These are phyloP conservation scores for Phylloporus sp. DNA, from an alignment of 768 basidiomycete genomes.

Conservation along the genomic window DNA sequence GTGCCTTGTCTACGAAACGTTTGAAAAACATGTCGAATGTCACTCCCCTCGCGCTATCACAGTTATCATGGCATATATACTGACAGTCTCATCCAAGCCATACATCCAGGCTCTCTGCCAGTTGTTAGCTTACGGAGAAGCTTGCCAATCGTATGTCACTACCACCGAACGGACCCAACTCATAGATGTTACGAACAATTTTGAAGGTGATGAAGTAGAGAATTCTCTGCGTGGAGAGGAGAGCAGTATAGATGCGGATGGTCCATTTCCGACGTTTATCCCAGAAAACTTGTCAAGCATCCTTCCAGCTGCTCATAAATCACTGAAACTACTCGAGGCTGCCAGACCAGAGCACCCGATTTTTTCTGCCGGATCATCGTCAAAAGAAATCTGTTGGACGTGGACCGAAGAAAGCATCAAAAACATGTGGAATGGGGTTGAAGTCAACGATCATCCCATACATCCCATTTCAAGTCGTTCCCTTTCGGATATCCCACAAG, in stretches of 20 bases:
- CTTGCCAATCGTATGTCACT: constrained; percentile 26
- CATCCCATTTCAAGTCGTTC: not conserved
- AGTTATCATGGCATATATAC: constrained; percentile 63
- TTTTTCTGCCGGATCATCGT: constrained; percentile 34
- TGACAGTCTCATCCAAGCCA: constrained; percentile 58
- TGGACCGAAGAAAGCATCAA: constrained; percentile 34
- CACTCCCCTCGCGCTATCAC: constrained; percentile 46
- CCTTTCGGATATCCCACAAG: not conserved
- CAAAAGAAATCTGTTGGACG: constrained; percentile 44
- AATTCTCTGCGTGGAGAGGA: constrained; percentile 39
- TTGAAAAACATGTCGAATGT: constrained; percentile 50
- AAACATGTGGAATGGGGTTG: constrained; percentile 6
- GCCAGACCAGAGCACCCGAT: constrained; percentile 65
- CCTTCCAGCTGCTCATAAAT: constrained; percentile 64
- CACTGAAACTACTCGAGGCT: constrained; percentile 57
- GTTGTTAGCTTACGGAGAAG: constrained; percentile 51
- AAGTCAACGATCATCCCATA: not conserved
- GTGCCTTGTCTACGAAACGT: constrained; percentile 55
- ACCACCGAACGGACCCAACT: constrained; percentile 11
- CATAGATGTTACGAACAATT: constrained; percentile 14
- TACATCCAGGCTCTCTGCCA: constrained; percentile 57
- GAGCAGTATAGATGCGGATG: constrained; percentile 36
- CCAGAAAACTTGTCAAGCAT: constrained; percentile 45
- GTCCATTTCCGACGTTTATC: constrained; percentile 63
- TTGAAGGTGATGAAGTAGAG: constrained; percentile 33